Evolutionary conservation across 2,329 filamentous ascomycete genomes (phyloP).

Genomic region (Biscogniauxia marginata): DNA sequence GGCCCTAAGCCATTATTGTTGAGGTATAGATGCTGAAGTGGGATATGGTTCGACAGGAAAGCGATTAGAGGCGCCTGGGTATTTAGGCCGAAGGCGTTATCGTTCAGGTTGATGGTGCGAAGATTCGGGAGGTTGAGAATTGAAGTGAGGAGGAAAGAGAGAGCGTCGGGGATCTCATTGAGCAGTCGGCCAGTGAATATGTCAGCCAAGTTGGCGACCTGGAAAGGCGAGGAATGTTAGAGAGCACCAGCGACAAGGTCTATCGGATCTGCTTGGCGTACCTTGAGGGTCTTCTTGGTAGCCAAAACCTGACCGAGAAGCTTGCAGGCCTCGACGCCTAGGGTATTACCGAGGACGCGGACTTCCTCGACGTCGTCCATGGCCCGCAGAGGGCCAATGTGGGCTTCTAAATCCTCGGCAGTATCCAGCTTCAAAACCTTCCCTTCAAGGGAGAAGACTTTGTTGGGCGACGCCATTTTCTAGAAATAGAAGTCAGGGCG

Average conservation of each 20-base stretch:
- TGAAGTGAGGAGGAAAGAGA: constrained; percentile 80
- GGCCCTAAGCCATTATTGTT: constrained; percentile 99
- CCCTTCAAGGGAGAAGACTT: constrained; percentile 86
- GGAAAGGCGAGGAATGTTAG: constrained; percentile 3
- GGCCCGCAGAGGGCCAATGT: constrained; percentile 72
- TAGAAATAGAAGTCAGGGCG: neutral
- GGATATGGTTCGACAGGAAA: constrained; percentile 84
- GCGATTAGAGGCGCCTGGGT: constrained; percentile 89
- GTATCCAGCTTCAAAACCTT: constrained; percentile 91
- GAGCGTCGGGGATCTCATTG: constrained; percentile 87
- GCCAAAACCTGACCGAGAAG: constrained; percentile 79
- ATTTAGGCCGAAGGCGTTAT: constrained; percentile 97
- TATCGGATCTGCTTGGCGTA: constrained; percentile 39
- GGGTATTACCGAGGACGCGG: constrained; percentile 83
- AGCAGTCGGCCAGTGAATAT: constrained; percentile 96
- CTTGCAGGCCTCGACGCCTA: constrained; percentile 85
- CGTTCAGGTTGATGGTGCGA: constrained; percentile 90
- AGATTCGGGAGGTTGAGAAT: constrained; percentile 84
- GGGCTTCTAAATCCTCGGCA: constrained; percentile 79
- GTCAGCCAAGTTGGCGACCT: constrained; percentile 87
- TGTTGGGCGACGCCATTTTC: constrained; percentile 52
- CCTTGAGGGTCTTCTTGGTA: constrained; percentile 79
- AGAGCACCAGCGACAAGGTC: constrained; percentile 11
- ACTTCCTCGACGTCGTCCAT: constrained; percentile 81
- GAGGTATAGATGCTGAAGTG: constrained; percentile 89